Percentiles rank a stretch among this genome's conserved stretches.
These are phyloP conservation scores for Haplosporangium gracile DNA, from an alignment of 192 early-diverging fungal species.

Conservation along the genomic window DNA sequence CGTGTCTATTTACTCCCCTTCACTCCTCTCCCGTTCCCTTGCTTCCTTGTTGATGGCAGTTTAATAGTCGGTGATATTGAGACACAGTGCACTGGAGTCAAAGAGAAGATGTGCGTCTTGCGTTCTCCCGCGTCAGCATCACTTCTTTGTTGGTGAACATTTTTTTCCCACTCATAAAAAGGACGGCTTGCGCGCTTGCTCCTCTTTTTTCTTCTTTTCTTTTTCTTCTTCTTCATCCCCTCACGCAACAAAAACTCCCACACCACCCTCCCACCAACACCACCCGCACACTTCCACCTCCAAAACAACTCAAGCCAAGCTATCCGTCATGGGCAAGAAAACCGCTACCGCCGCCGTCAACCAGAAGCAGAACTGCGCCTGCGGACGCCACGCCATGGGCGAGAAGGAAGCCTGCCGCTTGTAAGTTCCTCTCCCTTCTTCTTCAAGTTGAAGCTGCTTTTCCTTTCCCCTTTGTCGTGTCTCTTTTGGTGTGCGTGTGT, in stretches of 20 bases:
- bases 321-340: slow-evolving; percentile 31
- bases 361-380: slow-evolving; percentile 30
- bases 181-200: background rate
- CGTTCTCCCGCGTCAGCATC: background rate
- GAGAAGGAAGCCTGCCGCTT: slow-evolving; percentile 38
- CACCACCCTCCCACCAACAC: background rate
- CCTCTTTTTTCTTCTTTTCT: background rate
- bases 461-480: background rate
- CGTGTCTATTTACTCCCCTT: background rate
- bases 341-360: slow-evolving; percentile 10
- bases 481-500: background rate
- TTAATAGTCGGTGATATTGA: background rate
- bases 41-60: background rate
- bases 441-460: background rate
- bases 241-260: slow-evolving; percentile 7
- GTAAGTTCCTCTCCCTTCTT: background rate
- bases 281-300: background rate
- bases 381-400: slow-evolving; percentile 27
- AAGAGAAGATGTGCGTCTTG: background rate
- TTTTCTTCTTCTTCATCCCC: background rate
- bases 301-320: background rate
- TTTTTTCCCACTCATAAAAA: slow-evolving; percentile 12
- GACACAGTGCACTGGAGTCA: background rate
- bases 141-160: background rate
- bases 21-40: background rate